These are phyloP conservation scores for Rhododendron henanense DNA, from an alignment of 148 eudicot species.

Conservation along the genomic window DNA sequence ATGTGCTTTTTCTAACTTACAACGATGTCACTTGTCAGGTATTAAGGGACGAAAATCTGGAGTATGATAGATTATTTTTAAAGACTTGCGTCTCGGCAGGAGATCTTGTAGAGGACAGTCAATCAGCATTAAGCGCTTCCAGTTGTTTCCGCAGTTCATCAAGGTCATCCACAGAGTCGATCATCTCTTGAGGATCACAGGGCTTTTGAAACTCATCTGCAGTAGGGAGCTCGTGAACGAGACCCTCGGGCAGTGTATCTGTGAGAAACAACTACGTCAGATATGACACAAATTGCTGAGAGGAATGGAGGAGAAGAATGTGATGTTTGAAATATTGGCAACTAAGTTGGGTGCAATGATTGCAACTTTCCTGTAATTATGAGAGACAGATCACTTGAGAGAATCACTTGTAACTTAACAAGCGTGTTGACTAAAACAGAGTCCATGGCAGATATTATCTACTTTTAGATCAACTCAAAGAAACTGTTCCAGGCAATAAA, in stretches of 20 bases:
- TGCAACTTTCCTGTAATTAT: no score
- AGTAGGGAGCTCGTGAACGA: constrained; percentile 70
- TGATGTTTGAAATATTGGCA: no score
- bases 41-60: background rate
- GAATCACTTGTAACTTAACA: background rate
- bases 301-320: background rate
- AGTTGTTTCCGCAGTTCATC: constrained; percentile 77
- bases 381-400: background rate
- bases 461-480: background rate
- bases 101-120: background rate
- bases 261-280: constrained; percentile 10
- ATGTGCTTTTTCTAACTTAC: background rate
- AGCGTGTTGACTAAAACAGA: background rate
- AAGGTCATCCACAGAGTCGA: constrained; percentile 57
- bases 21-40: background rate
- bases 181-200: constrained; percentile 30
- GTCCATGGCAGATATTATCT: background rate
- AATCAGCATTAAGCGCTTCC: constrained; percentile 71
- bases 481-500: background rate
- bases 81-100: background rate
- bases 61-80: background rate
- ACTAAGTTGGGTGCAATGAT: no score
- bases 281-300: background rate
- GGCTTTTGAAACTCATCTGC: constrained; percentile 50
- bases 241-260: constrained; percentile 78